Percentiles rank a stretch among this genome's conserved stretches.
Evolutionary conservation across 257 asterid species (phyloP).

Genomic region (Scutellaria barbata): DNA sequence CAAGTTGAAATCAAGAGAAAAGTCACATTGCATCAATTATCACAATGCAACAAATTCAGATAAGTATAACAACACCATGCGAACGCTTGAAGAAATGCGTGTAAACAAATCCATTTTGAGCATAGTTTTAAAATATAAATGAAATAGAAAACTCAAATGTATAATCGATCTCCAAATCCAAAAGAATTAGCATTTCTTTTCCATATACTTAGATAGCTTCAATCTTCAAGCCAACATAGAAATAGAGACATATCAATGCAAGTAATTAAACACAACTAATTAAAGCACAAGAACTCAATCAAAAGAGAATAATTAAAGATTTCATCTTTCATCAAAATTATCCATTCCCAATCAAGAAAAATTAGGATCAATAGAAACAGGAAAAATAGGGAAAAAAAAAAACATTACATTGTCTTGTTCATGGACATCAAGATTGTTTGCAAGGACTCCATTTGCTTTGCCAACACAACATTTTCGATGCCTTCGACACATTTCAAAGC

Average conservation of each 20-base stretch:
- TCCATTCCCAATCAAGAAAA: slow-evolving; percentile 21
- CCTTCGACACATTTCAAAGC: slow-evolving; percentile 62
- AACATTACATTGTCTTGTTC: slow-evolving; percentile 56
- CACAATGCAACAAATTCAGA: background rate
- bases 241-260: background rate
- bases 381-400: background rate
- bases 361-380: no score
- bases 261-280: background rate
- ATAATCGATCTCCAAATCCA: background rate
- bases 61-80: background rate
- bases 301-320: background rate
- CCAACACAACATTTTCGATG: slow-evolving; percentile 56
- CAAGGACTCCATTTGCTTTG: slow-evolving; percentile 76
- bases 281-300: background rate
- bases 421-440: slow-evolving; percentile 53
- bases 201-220: background rate
- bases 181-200: background rate
- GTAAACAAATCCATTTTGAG: background rate
- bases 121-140: background rate
- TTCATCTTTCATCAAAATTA: background rate
- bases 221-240: background rate
- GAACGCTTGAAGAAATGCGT: background rate
- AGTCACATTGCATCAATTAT: background rate
- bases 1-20: background rate
- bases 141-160: background rate